phyloP scores from a whole-genome alignment of 805 yeast genomes.

The Metschnikowia corniflorae region DNA sequence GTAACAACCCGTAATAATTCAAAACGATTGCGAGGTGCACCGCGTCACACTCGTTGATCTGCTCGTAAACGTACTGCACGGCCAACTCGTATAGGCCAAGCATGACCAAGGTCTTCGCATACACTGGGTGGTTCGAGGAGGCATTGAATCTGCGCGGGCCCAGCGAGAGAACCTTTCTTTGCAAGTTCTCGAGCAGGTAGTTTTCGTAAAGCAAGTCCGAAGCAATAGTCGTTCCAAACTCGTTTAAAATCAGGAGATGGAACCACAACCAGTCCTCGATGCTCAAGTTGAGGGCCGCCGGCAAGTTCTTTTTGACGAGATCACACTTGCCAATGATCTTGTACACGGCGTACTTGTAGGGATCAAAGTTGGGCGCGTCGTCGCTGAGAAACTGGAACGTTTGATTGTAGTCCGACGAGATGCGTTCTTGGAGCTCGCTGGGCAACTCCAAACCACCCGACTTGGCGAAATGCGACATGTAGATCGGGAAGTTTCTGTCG shows the following conservation, averaged over 20 bases:
- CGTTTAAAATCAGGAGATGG: conserved; percentile 74
- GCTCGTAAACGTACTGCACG: conserved; percentile 55
- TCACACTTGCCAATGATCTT: conserved; percentile 91
- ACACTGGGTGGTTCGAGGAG: conserved; percentile 63
- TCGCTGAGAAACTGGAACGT: conserved; percentile 64
- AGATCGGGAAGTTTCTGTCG: conserved; percentile 79
- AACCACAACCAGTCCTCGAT: conserved; percentile 98
- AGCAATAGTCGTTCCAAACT: conserved; percentile 28
- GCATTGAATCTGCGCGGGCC: conserved; percentile 71
- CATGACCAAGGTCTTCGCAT: conserved; percentile 67
- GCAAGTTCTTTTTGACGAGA: conserved; percentile 59
- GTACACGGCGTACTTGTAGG: conserved; percentile 85
- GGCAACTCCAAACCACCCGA: conserved; percentile 58
- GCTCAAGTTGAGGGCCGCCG: conserved; percentile 66
- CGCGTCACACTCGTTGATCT: conserved; percentile 73
- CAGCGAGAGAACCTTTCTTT: conserved; percentile 60
- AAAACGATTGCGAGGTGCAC: conserved; percentile 86
- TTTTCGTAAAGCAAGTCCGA: conserved; percentile 56
- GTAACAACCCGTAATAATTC: conserved; percentile 66
- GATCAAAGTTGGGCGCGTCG: conserved; percentile 59
- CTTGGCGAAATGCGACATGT: conserved; percentile 60
- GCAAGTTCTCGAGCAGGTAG: conserved; percentile 72
- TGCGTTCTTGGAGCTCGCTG: conserved; percentile 60
- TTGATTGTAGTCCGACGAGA: conserved; percentile 79
- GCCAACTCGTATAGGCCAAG: conserved; percentile 83